Conservation (phyloP, 1,284 basidiomycete genomes). For the Cryptococcus maquisensis region DNA sequence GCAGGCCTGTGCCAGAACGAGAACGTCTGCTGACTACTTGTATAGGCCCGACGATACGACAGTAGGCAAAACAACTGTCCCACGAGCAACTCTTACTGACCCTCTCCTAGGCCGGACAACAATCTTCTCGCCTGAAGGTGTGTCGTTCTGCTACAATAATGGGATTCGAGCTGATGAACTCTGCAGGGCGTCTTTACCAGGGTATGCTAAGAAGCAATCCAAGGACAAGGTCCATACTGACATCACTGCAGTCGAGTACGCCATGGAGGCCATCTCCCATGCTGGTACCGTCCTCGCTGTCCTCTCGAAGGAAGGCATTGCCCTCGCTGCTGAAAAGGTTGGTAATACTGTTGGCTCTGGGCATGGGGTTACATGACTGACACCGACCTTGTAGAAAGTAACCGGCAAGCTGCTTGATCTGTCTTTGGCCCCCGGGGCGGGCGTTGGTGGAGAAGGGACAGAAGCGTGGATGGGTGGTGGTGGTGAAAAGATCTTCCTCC, state of each 20-base stretch:
- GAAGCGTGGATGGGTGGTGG: conserved; percentile 65
- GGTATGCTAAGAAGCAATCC: conserved; percentile 55
- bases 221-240: background rate
- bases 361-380: conserved; percentile 3
- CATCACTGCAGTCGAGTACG: conserved; percentile 77
- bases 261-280: conserved; percentile 97
- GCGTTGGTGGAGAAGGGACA: conserved; percentile 65
- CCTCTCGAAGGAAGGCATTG: conserved; percentile 91
- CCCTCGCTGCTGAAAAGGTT: conserved; percentile 92
- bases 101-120: conserved; percentile 60
- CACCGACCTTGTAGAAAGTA: conserved; percentile 60
- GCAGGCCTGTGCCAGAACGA: conserved; percentile 6
- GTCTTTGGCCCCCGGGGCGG: conserved; percentile 64
- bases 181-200: conserved; percentile 78
- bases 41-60: conserved; percentile 80
- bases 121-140: conserved; percentile 93
- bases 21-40: conserved; percentile 10
- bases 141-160: conserved; percentile 22
- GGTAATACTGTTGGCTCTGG: background rate
- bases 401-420: conserved; percentile 95
- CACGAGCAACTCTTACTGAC: background rate
- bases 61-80: conserved; percentile 51
- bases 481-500: conserved; percentile 94
- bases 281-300: conserved; percentile 93
- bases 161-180: conserved; percentile 13